These are phyloP conservation scores for Penicillium sp. DNA, from an alignment of 2,329 filamentous ascomycete genomes.

Conservation along the genomic window DNA sequence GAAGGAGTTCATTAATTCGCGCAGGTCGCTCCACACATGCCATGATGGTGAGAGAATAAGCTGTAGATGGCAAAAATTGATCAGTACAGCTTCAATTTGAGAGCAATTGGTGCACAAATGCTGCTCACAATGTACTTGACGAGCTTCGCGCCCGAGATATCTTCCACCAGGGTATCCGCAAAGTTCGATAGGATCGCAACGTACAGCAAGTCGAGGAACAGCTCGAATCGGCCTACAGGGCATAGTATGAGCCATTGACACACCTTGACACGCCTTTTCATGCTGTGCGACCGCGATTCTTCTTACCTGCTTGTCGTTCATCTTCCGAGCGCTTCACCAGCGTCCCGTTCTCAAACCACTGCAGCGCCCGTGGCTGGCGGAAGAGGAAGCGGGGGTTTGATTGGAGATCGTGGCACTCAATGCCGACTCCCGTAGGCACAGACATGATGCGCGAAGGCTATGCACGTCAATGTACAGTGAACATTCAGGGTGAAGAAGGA, in stretches of 20 bases:
- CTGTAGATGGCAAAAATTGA: slow-evolving; percentile 12
- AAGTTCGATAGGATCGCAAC: slow-evolving; percentile 60
- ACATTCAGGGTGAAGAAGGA: background rate
- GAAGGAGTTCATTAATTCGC: slow-evolving; percentile 60
- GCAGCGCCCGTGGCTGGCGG: slow-evolving; percentile 46
- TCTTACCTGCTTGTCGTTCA: slow-evolving; percentile 50
- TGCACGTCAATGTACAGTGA: background rate
- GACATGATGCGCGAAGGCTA: slow-evolving; percentile 8
- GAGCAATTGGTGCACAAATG: background rate
- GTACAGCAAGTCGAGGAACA: slow-evolving; percentile 59
- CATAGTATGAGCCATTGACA: background rate
- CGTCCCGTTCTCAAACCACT: slow-evolving; percentile 55
- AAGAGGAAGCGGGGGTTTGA: slow-evolving; percentile 38
- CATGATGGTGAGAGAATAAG: slow-evolving; percentile 57
- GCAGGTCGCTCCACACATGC: slow-evolving; percentile 59
- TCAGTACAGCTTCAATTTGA: background rate
- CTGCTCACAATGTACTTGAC: slow-evolving; percentile 53
- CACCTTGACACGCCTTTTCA: background rate
- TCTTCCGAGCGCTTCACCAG: slow-evolving; percentile 52
- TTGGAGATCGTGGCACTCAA: slow-evolving; percentile 18
- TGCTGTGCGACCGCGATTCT: background rate
- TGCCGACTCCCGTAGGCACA: slow-evolving; percentile 11
- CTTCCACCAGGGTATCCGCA: slow-evolving; percentile 56
- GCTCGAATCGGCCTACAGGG: slow-evolving; percentile 51
- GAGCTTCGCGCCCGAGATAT: slow-evolving; percentile 52